Evolutionary conservation across 2,329 filamentous ascomycete genomes (phyloP), one percentile per base, ranked within the genome.

Genomic region (Penicillium sp.): DNA sequence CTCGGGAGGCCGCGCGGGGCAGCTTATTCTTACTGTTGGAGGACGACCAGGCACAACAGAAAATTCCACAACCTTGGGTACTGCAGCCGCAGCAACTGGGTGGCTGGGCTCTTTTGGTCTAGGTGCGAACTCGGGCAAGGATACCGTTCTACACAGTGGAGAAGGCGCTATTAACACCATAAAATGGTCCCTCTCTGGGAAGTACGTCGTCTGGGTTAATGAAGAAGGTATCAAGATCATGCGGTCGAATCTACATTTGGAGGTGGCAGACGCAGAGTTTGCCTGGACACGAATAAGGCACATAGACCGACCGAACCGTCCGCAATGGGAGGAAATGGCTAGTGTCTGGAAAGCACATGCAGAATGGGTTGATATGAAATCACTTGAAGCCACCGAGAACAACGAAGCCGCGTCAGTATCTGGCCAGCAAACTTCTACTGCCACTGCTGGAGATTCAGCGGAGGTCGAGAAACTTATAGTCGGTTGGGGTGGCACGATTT

Each of bases 171-270:
- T 99, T 61, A 93, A 85, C 69, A 89, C 87, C 3, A 94, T 99
- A 67, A 93, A 95, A 71, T 99, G 93, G 91, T 97, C 93, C 0
- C 71, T 93, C 42, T 93, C 91, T 0, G 93, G 94, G 0, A 94
- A 89, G 74, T 97, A 92, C 67, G 89, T 97, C 1, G 90, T 87
- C 0, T 99, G 94, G 94, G 82, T 96, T 42, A 99, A 97, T 66
- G 94, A 99, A 72, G 88, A 95, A 66, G 94, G 94, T 3, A 95
- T 97, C 69, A 97, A 97, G 71, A 94, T 99, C 59, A 97, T 97
- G 92, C 85, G 94, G 38, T 91, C 91, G 4, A 90, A 94, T 68
- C 69, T 95, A 20, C 85, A 92, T 63, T 80, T 97, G 5, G 90
- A 95, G 5, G 85, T 79, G 60, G 81, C 81, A 12, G 88, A 96